Conservation (phyloP, 2,329 filamentous ascomycete genomes). For the Arthrobotrys megalospora region DNA sequence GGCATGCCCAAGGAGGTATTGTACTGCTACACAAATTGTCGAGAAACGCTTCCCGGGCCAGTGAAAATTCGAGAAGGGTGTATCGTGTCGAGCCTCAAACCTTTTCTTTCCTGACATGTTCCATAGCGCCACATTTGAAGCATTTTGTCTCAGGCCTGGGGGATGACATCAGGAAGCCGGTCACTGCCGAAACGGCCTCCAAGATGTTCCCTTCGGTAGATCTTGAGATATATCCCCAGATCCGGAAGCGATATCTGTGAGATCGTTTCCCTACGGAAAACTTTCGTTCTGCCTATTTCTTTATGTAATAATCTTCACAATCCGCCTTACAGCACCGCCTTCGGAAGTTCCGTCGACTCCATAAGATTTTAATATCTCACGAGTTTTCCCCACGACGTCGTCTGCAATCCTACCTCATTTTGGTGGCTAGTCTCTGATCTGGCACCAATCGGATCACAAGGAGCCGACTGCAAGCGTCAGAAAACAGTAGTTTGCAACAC, state of each 20-base stretch:
- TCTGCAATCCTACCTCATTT: slow-evolving; percentile 28
- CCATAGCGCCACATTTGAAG: no score
- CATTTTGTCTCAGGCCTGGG: no score
- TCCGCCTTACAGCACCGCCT: slow-evolving; percentile 45
- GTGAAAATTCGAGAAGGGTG: not conserved
- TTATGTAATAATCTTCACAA: not conserved
- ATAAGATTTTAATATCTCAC: slow-evolving; percentile 8
- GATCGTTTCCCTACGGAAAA: slow-evolving; percentile 26
- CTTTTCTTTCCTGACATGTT: no score
- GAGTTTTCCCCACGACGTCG: slow-evolving; percentile 1
- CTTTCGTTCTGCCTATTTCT: slow-evolving; percentile 8
- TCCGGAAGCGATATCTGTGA: not conserved
- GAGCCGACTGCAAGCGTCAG: slow-evolving; percentile 17
- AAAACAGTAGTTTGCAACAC: slow-evolving; percentile 18
- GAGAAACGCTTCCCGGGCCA: not conserved
- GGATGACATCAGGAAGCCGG: no score
- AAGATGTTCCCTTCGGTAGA: not conserved
- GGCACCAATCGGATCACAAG: slow-evolving; percentile 41
- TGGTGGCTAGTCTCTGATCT: not conserved
- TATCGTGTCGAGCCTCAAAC: no score
- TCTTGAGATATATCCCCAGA: not conserved
- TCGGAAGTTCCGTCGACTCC: slow-evolving; percentile 33
- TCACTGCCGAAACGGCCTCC: no score
- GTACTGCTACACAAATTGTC: not conserved
- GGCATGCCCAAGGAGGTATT: slow-evolving; percentile 18